Conservation (phyloP, 768 basidiomycete genomes). For the Trametes coccinea region DNA sequence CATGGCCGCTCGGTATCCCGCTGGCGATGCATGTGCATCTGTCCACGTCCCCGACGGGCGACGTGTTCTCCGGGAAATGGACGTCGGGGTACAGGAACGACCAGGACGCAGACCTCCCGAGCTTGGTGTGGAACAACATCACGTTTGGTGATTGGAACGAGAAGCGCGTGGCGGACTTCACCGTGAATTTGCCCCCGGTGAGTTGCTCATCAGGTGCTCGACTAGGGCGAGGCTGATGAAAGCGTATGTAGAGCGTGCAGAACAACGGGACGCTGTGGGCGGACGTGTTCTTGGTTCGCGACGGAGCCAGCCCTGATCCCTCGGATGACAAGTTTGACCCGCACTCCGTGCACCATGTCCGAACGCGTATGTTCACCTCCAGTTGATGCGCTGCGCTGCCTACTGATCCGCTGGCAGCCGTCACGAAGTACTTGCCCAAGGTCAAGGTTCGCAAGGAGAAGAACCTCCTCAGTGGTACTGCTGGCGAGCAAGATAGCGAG, state of each 20-base stretch:
- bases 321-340: slow-evolving; percentile 52
- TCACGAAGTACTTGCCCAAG: slow-evolving; percentile 83
- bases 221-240: not conserved
- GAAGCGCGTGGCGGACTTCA: slow-evolving; percentile 51
- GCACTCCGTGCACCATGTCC: slow-evolving; percentile 62
- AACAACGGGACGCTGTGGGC: slow-evolving; percentile 83
- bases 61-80: slow-evolving; percentile 59
- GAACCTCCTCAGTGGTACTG: slow-evolving; percentile 58
- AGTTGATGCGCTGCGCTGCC: not conserved
- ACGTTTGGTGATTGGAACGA: slow-evolving; percentile 78
- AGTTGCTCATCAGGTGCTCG: slow-evolving; percentile 18
- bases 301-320: slow-evolving; percentile 68
- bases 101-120: slow-evolving; percentile 56
- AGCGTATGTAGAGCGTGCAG: slow-evolving; percentile 58
- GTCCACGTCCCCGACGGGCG: slow-evolving; percentile 61
- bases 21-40: slow-evolving; percentile 75
- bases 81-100: slow-evolving; percentile 50
- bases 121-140: slow-evolving; percentile 76
- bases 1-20: slow-evolving; percentile 61
- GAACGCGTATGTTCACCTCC: slow-evolving; percentile 59
- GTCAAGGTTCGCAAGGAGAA: slow-evolving; percentile 77
- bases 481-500: slow-evolving; percentile 38
- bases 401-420: slow-evolving; percentile 44
- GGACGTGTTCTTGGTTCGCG: slow-evolving; percentile 72
- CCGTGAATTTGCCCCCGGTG: slow-evolving; percentile 71